These are phyloP conservation scores for Coemansia sp. DNA, from an alignment of 192 early-diverging fungal genomes.

Conservation along the genomic window DNA sequence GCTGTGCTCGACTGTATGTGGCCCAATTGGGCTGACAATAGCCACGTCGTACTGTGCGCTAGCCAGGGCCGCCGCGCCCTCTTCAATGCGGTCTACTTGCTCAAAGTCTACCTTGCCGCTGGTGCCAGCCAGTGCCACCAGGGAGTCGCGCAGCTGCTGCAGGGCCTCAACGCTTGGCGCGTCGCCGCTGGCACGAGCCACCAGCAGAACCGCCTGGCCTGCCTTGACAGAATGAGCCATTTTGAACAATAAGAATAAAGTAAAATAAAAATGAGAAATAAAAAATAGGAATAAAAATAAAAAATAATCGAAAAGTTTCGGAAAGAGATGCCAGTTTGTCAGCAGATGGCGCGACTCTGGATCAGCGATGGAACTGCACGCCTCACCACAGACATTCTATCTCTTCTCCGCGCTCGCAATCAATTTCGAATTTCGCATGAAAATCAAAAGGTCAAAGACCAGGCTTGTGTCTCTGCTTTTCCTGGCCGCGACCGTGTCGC, in stretches of 20 bases:
- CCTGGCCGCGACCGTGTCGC: conserved; percentile 16
- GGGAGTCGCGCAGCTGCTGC: conserved; percentile 53
- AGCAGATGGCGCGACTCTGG: too few species aligned
- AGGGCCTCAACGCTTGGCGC: conserved; percentile 33
- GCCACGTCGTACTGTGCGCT: conserved; percentile 64
- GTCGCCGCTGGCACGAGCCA: conserved; percentile 32
- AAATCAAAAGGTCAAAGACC: neutral
- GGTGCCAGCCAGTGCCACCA: conserved; percentile 59
- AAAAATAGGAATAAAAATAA: neutral
- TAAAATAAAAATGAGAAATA: neutral
- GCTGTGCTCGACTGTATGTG: conserved; percentile 68
- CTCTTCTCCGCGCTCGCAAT: neutral
- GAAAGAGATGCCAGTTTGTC: neutral
- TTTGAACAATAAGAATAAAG: neutral
- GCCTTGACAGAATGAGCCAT: conserved; percentile 10
- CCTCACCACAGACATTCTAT: too few species aligned
- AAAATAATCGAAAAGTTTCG: neutral
- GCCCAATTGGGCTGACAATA: conserved; percentile 60
- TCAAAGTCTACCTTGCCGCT: conserved; percentile 78
- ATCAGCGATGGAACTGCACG: too few species aligned
- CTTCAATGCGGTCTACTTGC: conserved; percentile 77
- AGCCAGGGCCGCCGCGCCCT: conserved; percentile 58
- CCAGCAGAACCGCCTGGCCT: conserved; percentile 43
- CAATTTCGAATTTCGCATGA: too few species aligned
- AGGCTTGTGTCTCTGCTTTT: conserved; percentile 20